Evolutionary conservation across 2,329 filamentous ascomycete genomes (phyloP).

Genomic region (Paraconiothyrium brasiliense): DNA sequence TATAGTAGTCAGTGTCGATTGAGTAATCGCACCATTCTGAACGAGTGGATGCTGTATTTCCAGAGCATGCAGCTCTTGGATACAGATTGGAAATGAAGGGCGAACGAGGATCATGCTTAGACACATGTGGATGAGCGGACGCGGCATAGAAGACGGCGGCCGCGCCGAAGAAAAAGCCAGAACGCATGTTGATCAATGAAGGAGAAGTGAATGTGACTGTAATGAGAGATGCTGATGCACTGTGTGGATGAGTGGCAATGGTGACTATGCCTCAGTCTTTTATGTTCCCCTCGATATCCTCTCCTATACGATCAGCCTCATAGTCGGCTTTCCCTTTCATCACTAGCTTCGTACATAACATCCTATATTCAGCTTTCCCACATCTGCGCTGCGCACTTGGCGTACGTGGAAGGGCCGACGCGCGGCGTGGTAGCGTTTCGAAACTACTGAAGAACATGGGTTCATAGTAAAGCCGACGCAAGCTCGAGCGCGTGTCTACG

Average conservation of each 20-base stretch:
- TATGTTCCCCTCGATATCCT: neutral
- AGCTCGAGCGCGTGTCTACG: neutral
- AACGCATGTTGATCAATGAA: neutral
- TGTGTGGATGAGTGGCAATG: neutral
- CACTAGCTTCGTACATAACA: neutral
- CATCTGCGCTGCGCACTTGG: neutral
- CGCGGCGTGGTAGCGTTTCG: neutral
- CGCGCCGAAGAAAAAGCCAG: slow-evolving; percentile 2
- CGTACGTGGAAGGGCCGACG: neutral
- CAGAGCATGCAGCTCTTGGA: slow-evolving; percentile 37
- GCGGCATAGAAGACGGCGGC: neutral
- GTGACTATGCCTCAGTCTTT: neutral
- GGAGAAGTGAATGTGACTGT: neutral
- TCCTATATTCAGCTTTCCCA: neutral
- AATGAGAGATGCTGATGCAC: neutral
- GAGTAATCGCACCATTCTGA: slow-evolving; percentile 59
- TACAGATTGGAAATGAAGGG: slow-evolving; percentile 12
- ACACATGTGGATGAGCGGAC: neutral
- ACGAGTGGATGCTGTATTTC: slow-evolving; percentile 42
- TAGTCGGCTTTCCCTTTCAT: neutral
- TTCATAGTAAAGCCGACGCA: neutral
- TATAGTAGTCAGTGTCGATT: slow-evolving; percentile 63
- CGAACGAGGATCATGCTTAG: slow-evolving; percentile 7
- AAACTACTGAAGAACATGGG: slow-evolving; percentile 1
- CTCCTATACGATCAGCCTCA: neutral